Conservation (phyloP, 345 rosid species). For the Eucalyptus tenuipes region DNA sequence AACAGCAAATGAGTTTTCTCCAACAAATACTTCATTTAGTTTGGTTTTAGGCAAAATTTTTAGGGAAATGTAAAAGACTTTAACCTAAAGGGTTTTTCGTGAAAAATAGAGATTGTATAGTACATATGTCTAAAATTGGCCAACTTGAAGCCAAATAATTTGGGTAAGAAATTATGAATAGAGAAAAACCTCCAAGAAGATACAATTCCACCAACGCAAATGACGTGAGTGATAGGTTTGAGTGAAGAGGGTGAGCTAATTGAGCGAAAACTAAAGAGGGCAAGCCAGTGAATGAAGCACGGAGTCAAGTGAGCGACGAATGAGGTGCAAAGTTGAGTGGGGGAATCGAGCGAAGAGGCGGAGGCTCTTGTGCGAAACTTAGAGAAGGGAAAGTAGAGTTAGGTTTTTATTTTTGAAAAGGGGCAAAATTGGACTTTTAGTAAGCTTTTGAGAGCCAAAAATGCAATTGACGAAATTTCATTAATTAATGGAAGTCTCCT, state of each 20-base stretch:
- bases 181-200: not conserved
- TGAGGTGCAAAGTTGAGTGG: no score
- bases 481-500: not conserved
- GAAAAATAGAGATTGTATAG: not conserved
- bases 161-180: not conserved
- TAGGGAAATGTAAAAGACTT: not conserved
- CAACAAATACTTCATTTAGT: no score
- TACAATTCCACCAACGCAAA: no score
- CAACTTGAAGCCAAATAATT: not conserved
- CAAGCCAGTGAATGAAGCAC: not conserved
- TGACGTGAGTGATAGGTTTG: no score
- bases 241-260: not conserved
- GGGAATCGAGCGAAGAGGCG: not conserved
- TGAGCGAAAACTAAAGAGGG: not conserved
- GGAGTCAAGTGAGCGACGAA: not conserved
- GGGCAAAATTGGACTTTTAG: not conserved
- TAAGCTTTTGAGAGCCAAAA: not conserved
- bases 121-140: not conserved
- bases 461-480: not conserved
- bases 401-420: not conserved
- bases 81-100: not conserved
- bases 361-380: not conserved
- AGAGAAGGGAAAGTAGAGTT: not conserved
- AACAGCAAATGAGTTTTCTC: no score
- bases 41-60: no score